Evolutionary conservation across 2,329 filamentous ascomycete genomes (phyloP).

Genomic region (Pseudonectria buxi): DNA sequence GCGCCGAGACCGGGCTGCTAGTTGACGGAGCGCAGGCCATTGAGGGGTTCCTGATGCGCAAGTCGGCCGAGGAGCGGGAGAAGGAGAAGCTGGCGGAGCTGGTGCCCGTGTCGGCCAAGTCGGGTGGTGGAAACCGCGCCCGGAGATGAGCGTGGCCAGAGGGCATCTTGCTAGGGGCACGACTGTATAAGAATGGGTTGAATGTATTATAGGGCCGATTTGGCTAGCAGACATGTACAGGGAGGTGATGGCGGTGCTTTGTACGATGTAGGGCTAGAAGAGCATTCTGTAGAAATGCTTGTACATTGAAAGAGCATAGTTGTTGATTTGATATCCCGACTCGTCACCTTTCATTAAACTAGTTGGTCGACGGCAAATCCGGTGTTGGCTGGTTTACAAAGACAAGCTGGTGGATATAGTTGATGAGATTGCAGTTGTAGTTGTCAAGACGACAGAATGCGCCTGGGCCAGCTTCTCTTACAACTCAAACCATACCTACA

Average conservation of each 20-base stretch:
- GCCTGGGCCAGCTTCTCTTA: too few species aligned
- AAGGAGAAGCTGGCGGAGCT: conserved; percentile 27
- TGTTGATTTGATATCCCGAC: too few species aligned
- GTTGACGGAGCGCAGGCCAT: conserved; percentile 52
- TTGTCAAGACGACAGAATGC: too few species aligned
- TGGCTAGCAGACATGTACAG: conserved; percentile 15
- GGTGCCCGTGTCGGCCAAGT: conserved; percentile 18
- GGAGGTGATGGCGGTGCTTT: conserved; percentile 7
- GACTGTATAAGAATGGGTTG: conserved; percentile 3
- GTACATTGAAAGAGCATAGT: conserved; percentile 10
- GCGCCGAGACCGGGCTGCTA: conserved; percentile 45
- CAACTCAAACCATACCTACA: too few species aligned
- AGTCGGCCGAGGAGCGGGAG: conserved; percentile 27
- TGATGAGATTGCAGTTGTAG: too few species aligned
- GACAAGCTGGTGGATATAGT: too few species aligned
- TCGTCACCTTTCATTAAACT: too few species aligned
- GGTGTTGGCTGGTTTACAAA: too few species aligned
- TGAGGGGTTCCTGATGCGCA: conserved; percentile 29
- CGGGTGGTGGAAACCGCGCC: conserved; percentile 11
- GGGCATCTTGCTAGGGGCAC: neutral
- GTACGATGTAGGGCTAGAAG: conserved; percentile 21
- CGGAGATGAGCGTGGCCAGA: conserved; percentile 14
- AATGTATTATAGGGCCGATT: conserved; percentile 20
- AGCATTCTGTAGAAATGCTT: conserved; percentile 15
- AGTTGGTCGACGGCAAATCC: too few species aligned